Conservation (phyloP, 2,329 filamentous ascomycete genomes). For the Pseudocercospora vitis region DNA sequence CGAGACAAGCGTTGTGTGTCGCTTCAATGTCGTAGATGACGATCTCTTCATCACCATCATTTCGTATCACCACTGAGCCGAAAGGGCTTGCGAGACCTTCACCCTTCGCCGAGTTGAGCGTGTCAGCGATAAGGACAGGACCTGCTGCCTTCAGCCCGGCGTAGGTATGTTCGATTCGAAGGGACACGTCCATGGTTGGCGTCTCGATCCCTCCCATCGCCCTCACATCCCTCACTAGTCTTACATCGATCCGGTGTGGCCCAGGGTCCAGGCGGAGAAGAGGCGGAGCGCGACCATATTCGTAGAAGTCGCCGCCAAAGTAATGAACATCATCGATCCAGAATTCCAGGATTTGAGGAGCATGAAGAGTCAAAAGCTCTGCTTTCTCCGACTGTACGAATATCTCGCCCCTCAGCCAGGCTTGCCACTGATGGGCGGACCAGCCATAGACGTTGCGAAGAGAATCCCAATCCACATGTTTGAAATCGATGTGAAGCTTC, state of each 20-base stretch:
- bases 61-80: conserved; percentile 53
- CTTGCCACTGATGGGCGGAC: conserved; percentile 60
- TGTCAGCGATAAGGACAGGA: conserved; percentile 51
- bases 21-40: conserved; percentile 22
- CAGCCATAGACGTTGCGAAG: conserved; percentile 59
- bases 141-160: conserved; percentile 32
- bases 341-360: conserved; percentile 53
- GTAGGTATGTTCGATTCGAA: conserved; percentile 38
- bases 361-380: conserved; percentile 46
- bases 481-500: conserved; percentile 49
- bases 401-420: conserved; percentile 56
- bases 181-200: conserved; percentile 47
- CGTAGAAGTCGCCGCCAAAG: conserved; percentile 60
- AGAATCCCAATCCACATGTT: conserved; percentile 55
- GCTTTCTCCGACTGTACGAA: conserved; percentile 37
- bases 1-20: conserved; percentile 22
- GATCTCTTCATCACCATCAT: conserved; percentile 37
- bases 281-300: conserved; percentile 51
- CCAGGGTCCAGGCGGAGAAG: conserved; percentile 53
- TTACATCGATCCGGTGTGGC: conserved; percentile 52
- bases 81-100: conserved; percentile 49
- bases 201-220: conserved; percentile 54
- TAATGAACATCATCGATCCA: conserved; percentile 53
- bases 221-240: conserved; percentile 58
- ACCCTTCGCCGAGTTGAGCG: conserved; percentile 41